These are phyloP conservation scores for Tylopilus sp. DNA, from an alignment of 768 basidiomycete genomes.

Conservation along the genomic window DNA sequence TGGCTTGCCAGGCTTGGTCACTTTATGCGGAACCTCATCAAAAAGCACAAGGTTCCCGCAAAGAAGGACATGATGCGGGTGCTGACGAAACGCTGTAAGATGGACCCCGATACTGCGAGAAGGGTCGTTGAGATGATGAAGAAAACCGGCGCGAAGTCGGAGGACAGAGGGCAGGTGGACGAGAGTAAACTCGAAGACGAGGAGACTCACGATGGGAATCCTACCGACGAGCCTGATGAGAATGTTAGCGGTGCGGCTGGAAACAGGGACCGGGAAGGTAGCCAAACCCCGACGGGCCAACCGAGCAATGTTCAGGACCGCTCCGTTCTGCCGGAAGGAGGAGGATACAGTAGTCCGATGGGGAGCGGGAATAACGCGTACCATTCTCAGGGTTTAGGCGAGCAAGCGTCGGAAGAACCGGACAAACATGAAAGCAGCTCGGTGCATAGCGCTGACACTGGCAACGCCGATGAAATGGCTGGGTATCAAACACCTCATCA, in stretches of 20 bases:
- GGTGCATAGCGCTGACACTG: no score
- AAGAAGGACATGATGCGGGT: slow-evolving; percentile 16
- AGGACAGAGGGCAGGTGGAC: background rate
- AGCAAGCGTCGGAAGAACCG: background rate
- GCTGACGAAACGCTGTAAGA: slow-evolving; percentile 24
- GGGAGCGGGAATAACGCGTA: background rate
- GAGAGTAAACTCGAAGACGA: background rate
- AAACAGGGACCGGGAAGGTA: background rate
- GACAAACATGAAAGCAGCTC: no score
- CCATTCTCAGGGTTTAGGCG: background rate
- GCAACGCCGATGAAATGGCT: no score
- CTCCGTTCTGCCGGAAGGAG: background rate
- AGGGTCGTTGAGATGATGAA: slow-evolving; percentile 23
- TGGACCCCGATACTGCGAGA: slow-evolving; percentile 25
- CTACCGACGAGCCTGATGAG: background rate
- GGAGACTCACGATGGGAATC: background rate
- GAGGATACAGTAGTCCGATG: no score
- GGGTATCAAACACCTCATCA: no score
- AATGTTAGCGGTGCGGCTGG: background rate
- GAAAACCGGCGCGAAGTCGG: slow-evolving; percentile 4
- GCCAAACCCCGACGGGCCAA: background rate
- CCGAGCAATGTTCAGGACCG: background rate
- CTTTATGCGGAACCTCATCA: slow-evolving; percentile 16
- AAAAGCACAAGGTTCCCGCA: slow-evolving; percentile 12
- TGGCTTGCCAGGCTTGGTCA: slow-evolving; percentile 18